Conservation (phyloP, 176 grass and related monocot genomes). For the Themeda triandra region DNA sequence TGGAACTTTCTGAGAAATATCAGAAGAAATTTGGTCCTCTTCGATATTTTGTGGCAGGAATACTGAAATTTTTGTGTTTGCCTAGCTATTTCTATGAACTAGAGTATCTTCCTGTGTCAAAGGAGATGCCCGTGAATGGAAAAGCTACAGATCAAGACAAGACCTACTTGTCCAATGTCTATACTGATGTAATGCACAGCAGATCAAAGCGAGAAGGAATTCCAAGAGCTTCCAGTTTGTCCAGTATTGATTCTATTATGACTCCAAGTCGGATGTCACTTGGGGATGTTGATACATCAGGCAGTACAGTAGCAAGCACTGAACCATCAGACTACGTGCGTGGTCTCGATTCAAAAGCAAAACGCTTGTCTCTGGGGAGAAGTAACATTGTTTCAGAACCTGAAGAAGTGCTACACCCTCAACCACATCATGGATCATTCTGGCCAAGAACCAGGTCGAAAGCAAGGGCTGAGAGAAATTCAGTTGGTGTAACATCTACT, state of each 20-base stretch:
- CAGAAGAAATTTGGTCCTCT: slow-evolving; percentile 92
- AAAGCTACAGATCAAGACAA: slow-evolving; percentile 44
- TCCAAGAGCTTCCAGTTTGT: slow-evolving; percentile 80
- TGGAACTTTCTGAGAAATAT: slow-evolving; percentile 97
- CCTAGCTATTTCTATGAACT: slow-evolving; percentile 93
- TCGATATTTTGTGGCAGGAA: slow-evolving; percentile 91
- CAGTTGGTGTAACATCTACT: slow-evolving; percentile 36
- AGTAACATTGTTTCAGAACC: slow-evolving; percentile 91
- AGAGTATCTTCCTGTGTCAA: slow-evolving; percentile 82
- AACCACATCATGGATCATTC: slow-evolving; percentile 67
- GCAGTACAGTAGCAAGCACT: slow-evolving; percentile 61
- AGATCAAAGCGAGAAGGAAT: slow-evolving; percentile 86
- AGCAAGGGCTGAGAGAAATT: slow-evolving; percentile 61
- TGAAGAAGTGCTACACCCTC: slow-evolving; percentile 87
- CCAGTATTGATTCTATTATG: slow-evolving; percentile 98
- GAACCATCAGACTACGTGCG: slow-evolving; percentile 89
- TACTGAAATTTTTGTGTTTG: slow-evolving; percentile 91
- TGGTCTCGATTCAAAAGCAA: slow-evolving; percentile 78
- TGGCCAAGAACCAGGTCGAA: slow-evolving; percentile 91
- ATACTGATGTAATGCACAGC: slow-evolving; percentile 55
- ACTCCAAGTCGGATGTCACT: slow-evolving; percentile 71
- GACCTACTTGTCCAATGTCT: slow-evolving; percentile 48
- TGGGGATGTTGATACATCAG: slow-evolving; percentile 53
- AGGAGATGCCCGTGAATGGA: slow-evolving; percentile 42
- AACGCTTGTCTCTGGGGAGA: slow-evolving; percentile 79